Conservation (phyloP, 2,329 filamentous ascomycete species). For the Trichoderma sp. region DNA sequence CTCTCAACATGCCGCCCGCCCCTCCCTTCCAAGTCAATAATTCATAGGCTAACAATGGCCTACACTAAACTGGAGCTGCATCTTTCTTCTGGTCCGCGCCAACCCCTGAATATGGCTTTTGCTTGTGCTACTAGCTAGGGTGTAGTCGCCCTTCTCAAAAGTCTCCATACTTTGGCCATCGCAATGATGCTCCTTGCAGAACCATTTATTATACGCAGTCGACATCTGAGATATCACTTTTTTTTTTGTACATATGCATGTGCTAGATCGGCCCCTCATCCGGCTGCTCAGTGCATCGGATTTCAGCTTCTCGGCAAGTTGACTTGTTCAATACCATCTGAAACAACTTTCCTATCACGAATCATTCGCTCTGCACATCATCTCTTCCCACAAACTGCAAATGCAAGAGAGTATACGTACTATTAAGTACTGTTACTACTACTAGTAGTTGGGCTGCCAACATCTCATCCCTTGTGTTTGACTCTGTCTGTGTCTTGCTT, state of each 20-base stretch:
- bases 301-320: neutral
- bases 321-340: neutral
- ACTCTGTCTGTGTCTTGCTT: constrained; percentile 20
- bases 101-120: constrained; percentile 16
- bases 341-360: neutral
- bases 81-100: constrained; percentile 17
- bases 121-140: constrained; percentile 20
- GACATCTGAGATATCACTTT: constrained; percentile 7
- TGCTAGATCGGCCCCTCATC: constrained; percentile 19
- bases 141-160: constrained; percentile 12
- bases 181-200: constrained; percentile 13
- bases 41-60: constrained; percentile 11
- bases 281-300: neutral
- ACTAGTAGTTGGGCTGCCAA: neutral
- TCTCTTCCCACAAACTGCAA: neutral
- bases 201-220: neutral
- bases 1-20: neutral
- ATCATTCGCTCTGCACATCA: neutral
- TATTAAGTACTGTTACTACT: neutral
- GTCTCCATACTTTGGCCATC: constrained; percentile 1
- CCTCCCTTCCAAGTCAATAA: constrained; percentile 15
- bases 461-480: constrained; percentile 22
- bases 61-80: constrained; percentile 12
- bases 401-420: constrained; percentile 8
- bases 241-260: constrained; percentile 7